A percentile compares a stretch with the other conserved stretches of the same genome.
These are phyloP conservation scores for Metschnikowia bowlesiae DNA, from an alignment of 805 yeast genomes.

Conservation along the genomic window DNA sequence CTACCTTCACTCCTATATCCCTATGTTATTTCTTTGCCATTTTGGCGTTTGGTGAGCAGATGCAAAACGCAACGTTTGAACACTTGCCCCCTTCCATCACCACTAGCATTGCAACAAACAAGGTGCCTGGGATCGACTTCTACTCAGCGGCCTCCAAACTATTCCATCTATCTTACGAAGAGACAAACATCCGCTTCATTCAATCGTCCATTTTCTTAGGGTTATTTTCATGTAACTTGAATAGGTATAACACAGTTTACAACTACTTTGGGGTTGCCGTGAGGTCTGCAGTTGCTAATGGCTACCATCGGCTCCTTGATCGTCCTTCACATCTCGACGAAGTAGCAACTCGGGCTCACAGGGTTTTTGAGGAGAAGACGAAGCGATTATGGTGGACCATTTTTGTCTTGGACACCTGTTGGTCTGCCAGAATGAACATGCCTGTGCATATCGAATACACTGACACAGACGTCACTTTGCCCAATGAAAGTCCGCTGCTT, in stretches of 20 bases:
- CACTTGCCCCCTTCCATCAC: slow-evolving; percentile 9
- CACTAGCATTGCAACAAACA: slow-evolving; percentile 3
- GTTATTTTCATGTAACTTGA: slow-evolving; percentile 34
- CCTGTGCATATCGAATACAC: slow-evolving; percentile 40
- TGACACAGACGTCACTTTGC: slow-evolving; percentile 41
- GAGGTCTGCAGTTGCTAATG: slow-evolving; percentile 34
- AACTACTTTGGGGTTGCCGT: slow-evolving; percentile 39
- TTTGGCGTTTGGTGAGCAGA: slow-evolving; percentile 38
- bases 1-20: slow-evolving; percentile 12
- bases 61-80: slow-evolving; percentile 13
- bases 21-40: slow-evolving; percentile 32
- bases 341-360: slow-evolving; percentile 2
- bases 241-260: slow-evolving; percentile 35
- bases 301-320: slow-evolving; percentile 31
- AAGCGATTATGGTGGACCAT: slow-evolving; percentile 43
- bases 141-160: slow-evolving; percentile 30
- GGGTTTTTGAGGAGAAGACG: slow-evolving; percentile 22
- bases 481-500: slow-evolving; percentile 26
- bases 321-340: slow-evolving; percentile 5
- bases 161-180: slow-evolving; percentile 30
- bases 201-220: slow-evolving; percentile 33
- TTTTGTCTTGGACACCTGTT: slow-evolving; percentile 35
- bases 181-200: slow-evolving; percentile 27
- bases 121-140: slow-evolving; percentile 33
- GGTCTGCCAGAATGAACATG: slow-evolving; percentile 37